Evolutionary conservation across 441 rosid species (phyloP), one percentile per base, ranked within the genome.

Genomic region (Isatis lusitanica): DNA sequence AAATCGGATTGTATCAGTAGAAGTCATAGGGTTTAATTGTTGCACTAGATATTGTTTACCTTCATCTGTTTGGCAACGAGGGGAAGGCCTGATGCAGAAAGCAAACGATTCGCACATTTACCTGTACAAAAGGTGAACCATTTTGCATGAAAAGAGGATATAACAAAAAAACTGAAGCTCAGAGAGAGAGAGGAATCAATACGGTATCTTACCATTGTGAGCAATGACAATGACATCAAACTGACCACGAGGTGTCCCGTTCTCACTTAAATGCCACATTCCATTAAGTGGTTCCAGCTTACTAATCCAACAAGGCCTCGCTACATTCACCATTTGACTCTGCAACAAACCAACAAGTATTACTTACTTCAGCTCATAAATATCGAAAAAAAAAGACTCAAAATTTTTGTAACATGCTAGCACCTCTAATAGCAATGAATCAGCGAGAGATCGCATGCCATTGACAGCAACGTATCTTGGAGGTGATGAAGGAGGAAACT

Each of bases 241-340:
- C 79, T 85, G 83, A 42, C 97, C 95, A 21, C 79, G 70, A 70
- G 86, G 90, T 61, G 85, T 87, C 73, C 91, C 91, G 53, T 94
- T 89, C 86, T 92, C 97, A 24, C 90, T 92, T 79, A 94, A 81
- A 78, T 92, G 91, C 97, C 98, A 94, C 92, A 81, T 85, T 70
- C 97, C 93, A 73, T 90, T 90, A 56, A 85, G 85, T 1, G 93
- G 90, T 67, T 92, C 98, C 1, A 94, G 74, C 79, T 83, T 88
- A 81, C 97, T 90, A 62, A 92, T 88, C 96, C 97, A 92, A 86
- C 93, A 90, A 81, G 97, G 98, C 71, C 98, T 89, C 67, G 80
- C 91, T 77, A 94, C 84, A 79, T 83, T 73, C 44, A 85, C 88
- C 86, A 85, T 67, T 70, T 71, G 66, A 74, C 86, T 88, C 97